A percentile compares a stretch with the other conserved stretches of the same genome.
Conservation (phyloP, 768 basidiomycete genomes). For the Boletus coccyginus region DNA sequence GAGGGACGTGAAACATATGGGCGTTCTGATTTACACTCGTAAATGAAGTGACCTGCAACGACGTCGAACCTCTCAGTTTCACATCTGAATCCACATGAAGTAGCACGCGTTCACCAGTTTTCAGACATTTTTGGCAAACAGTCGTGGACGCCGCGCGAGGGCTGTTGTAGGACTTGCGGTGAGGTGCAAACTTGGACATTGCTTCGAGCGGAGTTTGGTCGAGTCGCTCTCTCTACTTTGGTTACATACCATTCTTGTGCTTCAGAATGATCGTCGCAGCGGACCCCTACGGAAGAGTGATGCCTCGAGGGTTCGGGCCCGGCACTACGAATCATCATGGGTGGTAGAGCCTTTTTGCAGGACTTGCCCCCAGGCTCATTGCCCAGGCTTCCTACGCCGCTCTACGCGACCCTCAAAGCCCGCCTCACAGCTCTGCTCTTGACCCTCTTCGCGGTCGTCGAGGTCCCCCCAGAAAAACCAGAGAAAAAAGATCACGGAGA, state of each 20-base stretch:
- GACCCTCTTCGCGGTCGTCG: conserved; percentile 48
- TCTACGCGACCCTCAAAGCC: conserved; percentile 52
- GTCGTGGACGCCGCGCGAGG: conserved; percentile 66
- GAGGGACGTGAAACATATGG: conserved; percentile 91
- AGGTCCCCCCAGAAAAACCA: conserved; percentile 60
- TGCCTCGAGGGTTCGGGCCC: background rate
- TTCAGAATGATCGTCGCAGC: conserved; percentile 14
- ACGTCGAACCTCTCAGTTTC: background rate
- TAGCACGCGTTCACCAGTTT: conserved; percentile 43
- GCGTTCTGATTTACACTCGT: conserved; percentile 77
- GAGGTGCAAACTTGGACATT: conserved; percentile 84
- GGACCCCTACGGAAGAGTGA: conserved; percentile 1
- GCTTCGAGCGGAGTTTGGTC: conserved; percentile 11
- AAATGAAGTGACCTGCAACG: conserved; percentile 79
- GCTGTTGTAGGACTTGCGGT: conserved; percentile 56
- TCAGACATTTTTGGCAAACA: conserved; percentile 80
- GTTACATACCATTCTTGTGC: conserved; percentile 9
- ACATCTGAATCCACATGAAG: conserved; percentile 3
- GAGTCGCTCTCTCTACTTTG: background rate
- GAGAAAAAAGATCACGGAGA: conserved; percentile 68
- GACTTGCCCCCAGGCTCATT: conserved; percentile 43
- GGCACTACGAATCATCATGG: conserved; percentile 42
- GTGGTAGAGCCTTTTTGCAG: conserved; percentile 64
- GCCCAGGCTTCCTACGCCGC: conserved; percentile 57
- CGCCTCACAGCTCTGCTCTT: conserved; percentile 41